These are phyloP conservation scores for Polytrichum formosum DNA, from an alignment of 225 moss, liverwort and hornwort genomes.

Conservation along the genomic window DNA sequence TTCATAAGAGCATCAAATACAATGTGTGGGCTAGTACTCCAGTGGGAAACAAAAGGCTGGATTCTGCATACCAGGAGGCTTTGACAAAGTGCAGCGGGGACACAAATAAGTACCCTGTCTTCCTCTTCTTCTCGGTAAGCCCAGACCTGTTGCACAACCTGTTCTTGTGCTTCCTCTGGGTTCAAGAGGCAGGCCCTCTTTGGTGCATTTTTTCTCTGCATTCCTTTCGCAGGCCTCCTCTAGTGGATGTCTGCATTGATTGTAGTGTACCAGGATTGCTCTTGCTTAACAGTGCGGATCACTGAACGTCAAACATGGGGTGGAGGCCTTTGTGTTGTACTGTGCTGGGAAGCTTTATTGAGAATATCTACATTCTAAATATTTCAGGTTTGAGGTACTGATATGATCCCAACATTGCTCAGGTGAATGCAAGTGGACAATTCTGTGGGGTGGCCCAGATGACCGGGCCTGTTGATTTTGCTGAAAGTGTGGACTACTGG, in stretches of 20 bases:
- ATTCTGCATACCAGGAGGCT: slow-evolving; percentile 86
- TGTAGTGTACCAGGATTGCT: no score
- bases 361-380: background rate
- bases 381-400: background rate
- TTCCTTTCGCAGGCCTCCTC: no score
- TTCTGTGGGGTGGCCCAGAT: slow-evolving; percentile 98
- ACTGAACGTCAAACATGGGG: no score
- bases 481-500: slow-evolving; percentile 94
- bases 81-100: slow-evolving; percentile 43
- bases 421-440: slow-evolving; percentile 99
- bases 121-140: slow-evolving; percentile 98
- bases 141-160: no score
- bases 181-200: no score
- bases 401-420: slow-evolving; percentile 11
- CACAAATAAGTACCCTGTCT: slow-evolving; percentile 66
- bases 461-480: slow-evolving; percentile 93
- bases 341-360: no score
- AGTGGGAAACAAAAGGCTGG: slow-evolving; percentile 93
- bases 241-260: no score
- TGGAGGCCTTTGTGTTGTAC: no score
- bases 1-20: slow-evolving; percentile 99
- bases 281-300: no score
- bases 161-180: no score
- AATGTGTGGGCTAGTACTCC: slow-evolving; percentile 99
- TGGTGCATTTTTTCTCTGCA: no score